Base-by-base conservation (phyloP, 257 asterid genomes). In the Solanum pimpinellifolium region DNA sequence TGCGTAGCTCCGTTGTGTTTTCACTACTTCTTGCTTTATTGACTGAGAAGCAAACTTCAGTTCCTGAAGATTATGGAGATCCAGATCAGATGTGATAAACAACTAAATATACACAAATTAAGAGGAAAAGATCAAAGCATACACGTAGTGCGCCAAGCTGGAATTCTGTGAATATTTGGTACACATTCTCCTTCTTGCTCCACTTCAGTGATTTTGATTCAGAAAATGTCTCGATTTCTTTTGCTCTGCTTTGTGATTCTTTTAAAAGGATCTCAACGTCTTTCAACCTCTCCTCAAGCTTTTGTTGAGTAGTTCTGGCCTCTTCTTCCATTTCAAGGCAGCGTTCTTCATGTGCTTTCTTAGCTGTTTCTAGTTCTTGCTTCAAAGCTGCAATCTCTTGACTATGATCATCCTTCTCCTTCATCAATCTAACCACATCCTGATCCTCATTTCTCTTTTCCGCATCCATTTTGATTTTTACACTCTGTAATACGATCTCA, bases 101-200 rank as follows among this genome's bases (percentile, higher is more conserved):
- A 46, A 16, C 9, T 4, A 46, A 47, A 9, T n/a, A 46, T 16
- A 33, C 35, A 29, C 15, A 80, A 29, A 49, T 47, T 29, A 44
- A 44, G 47, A 82, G 31, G 87, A 25, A 41, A 15, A 86, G 25
- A 56, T 46, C 37, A 86, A 47, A 86, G 87, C 96, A 74, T 94
- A 97, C 99, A 27, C 91, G 97, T 72, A 97, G 84, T 35, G 98
- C 98, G 23, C 96, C 98, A 49, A 96, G 99, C 93, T 96, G 98
- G 89, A 91, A 92, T 74, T 96, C 98, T 12, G 95, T 92, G 89
- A 92, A 94, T 87, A 88, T 93, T 31, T 90, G 95, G 92, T 91
- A 94, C 82, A 92, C 85, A 33, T 91, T 88, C 87, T 95, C 90
- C 88, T 90, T 93, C 93, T 97, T 96, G 85, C 76, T 94, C 99